Evolutionary conservation across 495 filamentous ascomycete genomes (phyloP), one percentile per base, ranked within the genome.

Genomic region (Aspergillus haitiensis): DNA sequence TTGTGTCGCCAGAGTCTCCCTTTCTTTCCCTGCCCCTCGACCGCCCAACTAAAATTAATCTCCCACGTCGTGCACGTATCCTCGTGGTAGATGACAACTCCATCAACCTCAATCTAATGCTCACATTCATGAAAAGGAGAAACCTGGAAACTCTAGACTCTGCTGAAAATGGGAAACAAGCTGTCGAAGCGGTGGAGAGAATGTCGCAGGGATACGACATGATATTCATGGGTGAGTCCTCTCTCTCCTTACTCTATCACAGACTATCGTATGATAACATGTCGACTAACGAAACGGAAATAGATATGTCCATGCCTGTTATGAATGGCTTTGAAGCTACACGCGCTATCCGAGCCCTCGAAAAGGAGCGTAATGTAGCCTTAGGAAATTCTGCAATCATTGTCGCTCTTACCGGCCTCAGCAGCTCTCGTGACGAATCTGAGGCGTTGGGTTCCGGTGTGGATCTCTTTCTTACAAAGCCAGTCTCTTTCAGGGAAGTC

Each of bases 311-410:
- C 15, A 92, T 93, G 89, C 89, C 89, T 0, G 73, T 91, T 0
- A 87, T 91, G 79, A 85, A 89, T 56, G 88, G 88, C 7, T 82
- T 90, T n/a, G 87, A 88, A 67, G 82, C 88, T 9, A 89, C 88
- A 10, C 80, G 84, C 5, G 79, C 81, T 9, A 90, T 91, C 56
- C 80, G 88, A 8, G 72, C 78, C 15, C 75, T 88, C 44, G 88
- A 92, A 69, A 73, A 68, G 53, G 77, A 80, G 44, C 65, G 66
- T 15, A 71, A 70, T 33, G 70, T 69, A 42, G 64, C 64, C 46
- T 61, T 60, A 1, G 31, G 50, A 34, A 59, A 60, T 12, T 76
- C 79, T 0, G 78, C 81, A 16, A 80, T 80, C 40, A 85, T 92
- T 53, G 86, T 92, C 49, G 87, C 89, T 0, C 71, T 91, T 35